Percentiles rank a stretch among this genome's conserved stretches.
These are phyloP conservation scores for Dittrichia graveolens DNA, from an alignment of 129 eudicot genomes.

Conservation along the genomic window DNA sequence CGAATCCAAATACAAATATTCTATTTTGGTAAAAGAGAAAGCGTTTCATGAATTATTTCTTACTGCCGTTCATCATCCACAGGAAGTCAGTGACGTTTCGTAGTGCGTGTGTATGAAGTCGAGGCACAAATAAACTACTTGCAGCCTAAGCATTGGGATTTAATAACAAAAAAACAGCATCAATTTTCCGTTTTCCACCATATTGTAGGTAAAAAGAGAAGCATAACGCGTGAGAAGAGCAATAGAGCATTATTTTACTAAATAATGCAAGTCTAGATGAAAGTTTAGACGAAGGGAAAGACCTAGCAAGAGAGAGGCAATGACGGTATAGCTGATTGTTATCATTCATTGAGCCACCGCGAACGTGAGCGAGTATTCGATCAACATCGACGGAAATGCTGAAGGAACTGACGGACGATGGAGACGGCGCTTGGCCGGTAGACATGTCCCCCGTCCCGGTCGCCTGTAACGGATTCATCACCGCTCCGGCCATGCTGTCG, in stretches of 20 bases:
- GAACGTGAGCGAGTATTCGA: slow-evolving; percentile 33
- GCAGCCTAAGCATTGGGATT: neutral
- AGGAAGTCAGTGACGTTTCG: too few species aligned
- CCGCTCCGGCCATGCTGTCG: slow-evolving; percentile 34
- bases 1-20: neutral
- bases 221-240: slow-evolving; percentile 9
- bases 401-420: slow-evolving; percentile 32
- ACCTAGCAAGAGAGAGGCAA: slow-evolving; percentile 78
- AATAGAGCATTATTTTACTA: neutral
- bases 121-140: slow-evolving; percentile 1
- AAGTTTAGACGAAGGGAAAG: neutral
- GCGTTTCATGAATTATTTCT: neutral
- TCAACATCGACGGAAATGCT: slow-evolving; percentile 52
- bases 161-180: neutral
- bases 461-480: slow-evolving; percentile 26
- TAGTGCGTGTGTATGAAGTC: slow-evolving; percentile 4
- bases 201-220: neutral
- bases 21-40: neutral
- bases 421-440: neutral
- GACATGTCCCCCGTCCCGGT: neutral
- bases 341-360: slow-evolving; percentile 15
- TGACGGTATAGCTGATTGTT: slow-evolving; percentile 44
- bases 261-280: neutral
- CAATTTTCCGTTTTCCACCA: neutral
- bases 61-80: neutral